Base-by-base conservation (phyloP, 208 protist genomes). In the Trypanosoma boissoni region DNA sequence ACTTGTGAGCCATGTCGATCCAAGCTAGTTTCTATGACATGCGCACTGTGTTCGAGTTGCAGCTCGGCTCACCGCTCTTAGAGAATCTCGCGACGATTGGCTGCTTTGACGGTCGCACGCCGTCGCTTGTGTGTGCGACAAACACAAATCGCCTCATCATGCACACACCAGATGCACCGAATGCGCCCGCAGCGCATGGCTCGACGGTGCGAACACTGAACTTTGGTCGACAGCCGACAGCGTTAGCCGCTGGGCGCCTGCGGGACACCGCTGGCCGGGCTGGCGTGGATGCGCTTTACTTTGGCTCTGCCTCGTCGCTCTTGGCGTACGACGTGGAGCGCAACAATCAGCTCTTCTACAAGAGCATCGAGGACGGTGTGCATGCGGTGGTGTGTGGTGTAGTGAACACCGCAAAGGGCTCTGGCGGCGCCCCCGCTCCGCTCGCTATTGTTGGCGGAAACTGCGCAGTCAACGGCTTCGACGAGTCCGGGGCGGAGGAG, bases 391-490 rank as follows among this genome's bases (percentile, higher is more conserved):
- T 79, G 36, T 84, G 91, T 53, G 89, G 93, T 20, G 52, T 72
- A 0, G 66, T 96, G 43, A 64, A 76, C 36, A 46, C 46, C 6
- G 58, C 60, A 14, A 56, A 21, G 16, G 37, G 34, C 12, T 58
- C 56, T 18, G 52, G 45, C 7, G 29, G 14, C 10, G 61, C 16
- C 23, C 58, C 68, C 16, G 43, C 39, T 2, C 72, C 70, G 39
- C 61, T 97, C 24, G 87, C 82, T 0, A 36, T 98, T 4, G 89
- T 97, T 2, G 96, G 96, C 36, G 95, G 95, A 46, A 97, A 97
- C 67, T 98, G 96, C 68, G 94, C 79, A 54, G 82, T 98, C 28
- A 94, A 97, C 68, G 96, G 92, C 39, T 97, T 96, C 68, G 91
- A 98, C 58, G 43, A 44, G 23, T 67, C 69, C 10, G 96, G 96